Evolutionary conservation across 2,329 filamentous ascomycete species (phyloP).

Genomic region (Dothideomycetes sp.): DNA sequence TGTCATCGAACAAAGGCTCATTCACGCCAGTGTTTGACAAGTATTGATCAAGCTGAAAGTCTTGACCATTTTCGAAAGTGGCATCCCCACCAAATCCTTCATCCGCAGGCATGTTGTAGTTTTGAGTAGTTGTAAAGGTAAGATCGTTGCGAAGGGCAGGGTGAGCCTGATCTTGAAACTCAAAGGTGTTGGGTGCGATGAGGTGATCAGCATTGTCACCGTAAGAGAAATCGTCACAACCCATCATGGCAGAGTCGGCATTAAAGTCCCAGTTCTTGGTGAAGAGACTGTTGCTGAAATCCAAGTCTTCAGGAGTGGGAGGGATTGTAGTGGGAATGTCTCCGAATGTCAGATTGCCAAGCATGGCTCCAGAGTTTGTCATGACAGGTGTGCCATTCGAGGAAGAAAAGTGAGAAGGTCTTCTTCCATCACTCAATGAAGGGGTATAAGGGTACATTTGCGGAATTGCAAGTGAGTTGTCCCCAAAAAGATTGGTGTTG

Average conservation of each 20-base stretch:
- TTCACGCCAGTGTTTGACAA: conserved; percentile 1
- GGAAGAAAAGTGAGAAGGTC: conserved; percentile 8
- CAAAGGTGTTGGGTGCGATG: not conserved
- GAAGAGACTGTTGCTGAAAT: conserved; percentile 45
- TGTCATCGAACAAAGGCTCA: conserved; percentile 3
- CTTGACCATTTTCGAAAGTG: not conserved
- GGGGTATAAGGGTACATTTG: conserved; percentile 20
- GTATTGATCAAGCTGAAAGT: conserved; percentile 7
- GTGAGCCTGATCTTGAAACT: conserved; percentile 1
- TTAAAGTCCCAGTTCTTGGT: conserved; percentile 11
- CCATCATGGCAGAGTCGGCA: conserved; percentile 13
- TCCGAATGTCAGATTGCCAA: conserved; percentile 27
- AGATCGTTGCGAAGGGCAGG: conserved; percentile 1
- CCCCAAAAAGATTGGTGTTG: conserved; percentile 18
- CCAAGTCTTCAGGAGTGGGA: conserved; percentile 45
- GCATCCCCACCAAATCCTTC: not conserved
- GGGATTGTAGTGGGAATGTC: conserved; percentile 37
- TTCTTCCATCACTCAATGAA: conserved; percentile 22
- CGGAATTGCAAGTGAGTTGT: conserved; percentile 15
- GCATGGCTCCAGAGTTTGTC: conserved; percentile 31
- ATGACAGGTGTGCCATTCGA: conserved; percentile 14
- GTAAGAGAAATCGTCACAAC: not conserved
- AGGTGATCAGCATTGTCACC: not conserved
- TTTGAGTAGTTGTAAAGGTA: conserved; percentile 4
- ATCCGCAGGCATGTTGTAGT: not conserved